Evolutionary conservation across 139 green algal species (phyloP).

Genomic region (Chlorella sp.): DNA sequence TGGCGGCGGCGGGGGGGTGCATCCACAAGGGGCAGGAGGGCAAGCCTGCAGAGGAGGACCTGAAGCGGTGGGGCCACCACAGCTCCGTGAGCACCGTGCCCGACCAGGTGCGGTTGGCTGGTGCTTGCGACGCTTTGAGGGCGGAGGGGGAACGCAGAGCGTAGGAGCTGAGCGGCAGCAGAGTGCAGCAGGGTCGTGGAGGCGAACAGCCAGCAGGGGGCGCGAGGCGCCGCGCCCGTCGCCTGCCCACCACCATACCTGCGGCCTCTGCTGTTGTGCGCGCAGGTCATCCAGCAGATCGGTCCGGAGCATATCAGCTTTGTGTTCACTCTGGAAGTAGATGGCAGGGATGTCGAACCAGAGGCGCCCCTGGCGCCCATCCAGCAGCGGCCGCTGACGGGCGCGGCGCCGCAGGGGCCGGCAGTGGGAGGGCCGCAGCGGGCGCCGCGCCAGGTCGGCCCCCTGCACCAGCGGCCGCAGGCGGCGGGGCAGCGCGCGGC

Average conservation of each 20-base stretch:
- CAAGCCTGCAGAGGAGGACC: constrained; percentile 88
- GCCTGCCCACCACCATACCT: too few species aligned
- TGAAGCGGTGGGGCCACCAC: constrained; percentile 93
- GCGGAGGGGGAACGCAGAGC: too few species aligned
- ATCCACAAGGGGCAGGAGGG: constrained; percentile 67
- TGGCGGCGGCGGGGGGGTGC: too few species aligned
- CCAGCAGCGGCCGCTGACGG: not conserved
- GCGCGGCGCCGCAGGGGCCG: not conserved
- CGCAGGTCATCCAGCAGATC: constrained; percentile 55
- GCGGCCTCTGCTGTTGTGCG: not conserved
- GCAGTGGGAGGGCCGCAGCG: not conserved
- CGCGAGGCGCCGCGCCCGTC: too few species aligned
- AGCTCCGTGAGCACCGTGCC: constrained; percentile 66
- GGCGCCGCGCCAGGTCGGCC: not conserved
- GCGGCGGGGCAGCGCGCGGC: not conserved
- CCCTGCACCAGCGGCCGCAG: not conserved
- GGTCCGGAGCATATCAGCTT: constrained; percentile 76
- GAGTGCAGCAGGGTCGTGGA: too few species aligned
- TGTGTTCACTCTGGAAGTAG: constrained; percentile 80
- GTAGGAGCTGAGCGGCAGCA: too few species aligned
- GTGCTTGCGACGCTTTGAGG: too few species aligned
- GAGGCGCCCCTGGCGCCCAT: constrained; percentile 24
- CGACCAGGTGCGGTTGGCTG: constrained; percentile 75
- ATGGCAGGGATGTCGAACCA: constrained; percentile 46
- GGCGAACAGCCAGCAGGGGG: too few species aligned